Percentiles rank a stretch among this genome's conserved stretches.
phyloP scores from a whole-genome alignment of 2,329 filamentous ascomycete species.

The Diaporthe caulivora region DNA sequence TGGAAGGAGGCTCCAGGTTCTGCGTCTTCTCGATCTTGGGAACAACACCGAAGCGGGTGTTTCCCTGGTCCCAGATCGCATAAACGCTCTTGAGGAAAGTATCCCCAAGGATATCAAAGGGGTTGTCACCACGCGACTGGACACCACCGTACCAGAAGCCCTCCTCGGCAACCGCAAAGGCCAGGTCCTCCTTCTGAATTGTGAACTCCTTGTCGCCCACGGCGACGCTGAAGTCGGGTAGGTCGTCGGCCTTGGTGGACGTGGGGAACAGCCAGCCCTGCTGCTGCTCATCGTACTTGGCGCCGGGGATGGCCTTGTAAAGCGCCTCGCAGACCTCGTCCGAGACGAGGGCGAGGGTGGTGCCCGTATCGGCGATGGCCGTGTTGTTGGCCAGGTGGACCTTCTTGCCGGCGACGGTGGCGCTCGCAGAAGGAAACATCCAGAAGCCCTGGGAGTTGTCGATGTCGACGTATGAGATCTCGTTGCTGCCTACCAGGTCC shows the following conservation, averaged over 20 bases:
- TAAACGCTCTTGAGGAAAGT: constrained; percentile 75
- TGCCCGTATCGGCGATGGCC: constrained; percentile 80
- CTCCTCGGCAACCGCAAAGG: constrained; percentile 50
- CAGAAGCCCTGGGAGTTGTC: constrained; percentile 77
- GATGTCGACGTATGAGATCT: constrained; percentile 71
- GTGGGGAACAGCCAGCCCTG: constrained; percentile 76
- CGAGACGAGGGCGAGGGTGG: constrained; percentile 74
- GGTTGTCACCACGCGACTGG: constrained; percentile 69
- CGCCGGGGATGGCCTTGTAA: constrained; percentile 73
- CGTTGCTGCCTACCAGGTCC: constrained; percentile 66
- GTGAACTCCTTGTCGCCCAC: constrained; percentile 71
- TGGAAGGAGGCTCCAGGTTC: constrained; percentile 45
- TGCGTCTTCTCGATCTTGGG: constrained; percentile 61
- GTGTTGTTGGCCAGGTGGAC: constrained; percentile 67
- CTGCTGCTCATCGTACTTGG: constrained; percentile 64
- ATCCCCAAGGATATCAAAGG: constrained; percentile 74
- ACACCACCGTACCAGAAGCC: constrained; percentile 74
- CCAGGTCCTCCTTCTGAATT: constrained; percentile 62
- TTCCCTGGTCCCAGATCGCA: constrained; percentile 75
- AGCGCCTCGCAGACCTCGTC: constrained; percentile 72
- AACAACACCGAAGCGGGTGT: constrained; percentile 69
- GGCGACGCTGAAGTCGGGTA: constrained; percentile 73
- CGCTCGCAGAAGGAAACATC: constrained; percentile 71
- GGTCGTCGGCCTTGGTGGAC: constrained; percentile 59
- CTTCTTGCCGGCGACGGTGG: constrained; percentile 68